Base-by-base conservation (phyloP, 768 basidiomycete species). In the Mycena belliarum region DNA sequence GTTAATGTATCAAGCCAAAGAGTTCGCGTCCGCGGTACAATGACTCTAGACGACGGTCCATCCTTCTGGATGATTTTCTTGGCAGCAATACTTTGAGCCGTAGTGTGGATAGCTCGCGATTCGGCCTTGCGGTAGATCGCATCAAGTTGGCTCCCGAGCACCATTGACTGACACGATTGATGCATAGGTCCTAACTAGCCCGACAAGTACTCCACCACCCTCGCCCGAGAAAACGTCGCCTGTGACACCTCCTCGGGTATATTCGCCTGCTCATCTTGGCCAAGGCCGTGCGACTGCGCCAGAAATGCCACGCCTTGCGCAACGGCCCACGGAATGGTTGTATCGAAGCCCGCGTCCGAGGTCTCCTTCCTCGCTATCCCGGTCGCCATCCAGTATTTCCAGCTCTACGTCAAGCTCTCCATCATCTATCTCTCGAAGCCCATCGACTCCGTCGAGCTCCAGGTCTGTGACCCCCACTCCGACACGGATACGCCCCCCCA, bases 331-430 rank as follows among this genome's bases (percentile, higher is more conserved):
- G 21, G 77, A 79, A 63, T 82, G 80, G 80, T 72, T 82, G 44
- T 79, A 80, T 61, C 76, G 80, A 42, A 73, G 71, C 26, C 76
- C 78, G 42, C 74, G 71, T 29, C 76, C 78, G 44, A 76, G 72
- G 64, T 68, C 74, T 11, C 61, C 74, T 41, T 52, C 64, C 41
- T 18, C 61, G n/a, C 47, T 70, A 52, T 65, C 61, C 40, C 51
- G 65, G 26, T 57, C 66, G 42, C 65, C 65, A 23, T 63, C 55
- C 25, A 63, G 47, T 35, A 51, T 60, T 21, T 57, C 66, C 41
- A 47, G 53, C 40, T 42, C 59, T 49, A 56, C 63, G 9, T 61
- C 62, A 41, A 47, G 53, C 40, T 42, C 59, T 49, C 58, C 63
- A 12, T 61, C 62, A 15, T 63, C 64, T 6, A 45, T 63, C 15